Evolutionary conservation across 352 stramenopile genomes (phyloP).

Genomic region (Phytophthora ramorum): DNA sequence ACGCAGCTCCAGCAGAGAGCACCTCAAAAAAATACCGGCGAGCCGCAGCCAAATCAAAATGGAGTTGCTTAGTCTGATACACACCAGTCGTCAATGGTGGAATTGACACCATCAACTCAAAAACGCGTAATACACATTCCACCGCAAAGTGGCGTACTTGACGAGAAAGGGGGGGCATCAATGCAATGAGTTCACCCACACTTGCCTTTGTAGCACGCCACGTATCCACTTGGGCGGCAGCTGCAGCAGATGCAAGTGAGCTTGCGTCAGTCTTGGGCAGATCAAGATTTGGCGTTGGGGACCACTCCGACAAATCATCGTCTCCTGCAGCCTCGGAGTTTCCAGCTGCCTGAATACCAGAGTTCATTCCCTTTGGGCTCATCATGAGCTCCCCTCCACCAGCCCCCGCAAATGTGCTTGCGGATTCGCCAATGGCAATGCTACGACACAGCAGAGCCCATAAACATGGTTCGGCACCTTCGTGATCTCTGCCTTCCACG

Average conservation of each 20-base stretch:
- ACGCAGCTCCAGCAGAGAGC: slow-evolving; percentile 27
- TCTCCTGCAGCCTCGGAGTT: slow-evolving; percentile 24
- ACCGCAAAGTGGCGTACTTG: slow-evolving; percentile 83
- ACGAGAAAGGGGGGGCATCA: slow-evolving; percentile 73
- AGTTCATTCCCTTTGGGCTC: slow-evolving; percentile 68
- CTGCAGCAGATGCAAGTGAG: slow-evolving; percentile 45
- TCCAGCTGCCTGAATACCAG: slow-evolving; percentile 13
- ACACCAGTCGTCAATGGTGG: slow-evolving; percentile 19
- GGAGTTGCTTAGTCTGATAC: slow-evolving; percentile 40
- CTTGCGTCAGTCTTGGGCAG: slow-evolving; percentile 33
- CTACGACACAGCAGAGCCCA: slow-evolving; percentile 84
- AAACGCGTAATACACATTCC: slow-evolving; percentile 77
- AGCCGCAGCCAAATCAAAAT: slow-evolving; percentile 76
- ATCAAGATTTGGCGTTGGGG: slow-evolving; percentile 24
- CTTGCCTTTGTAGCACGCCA: slow-evolving; percentile 79
- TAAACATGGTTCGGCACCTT: slow-evolving; percentile 57
- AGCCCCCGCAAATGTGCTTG: slow-evolving; percentile 38
- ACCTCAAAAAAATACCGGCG: slow-evolving; percentile 57
- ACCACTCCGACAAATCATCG: slow-evolving; percentile 24
- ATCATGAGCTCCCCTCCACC: slow-evolving; percentile 64
- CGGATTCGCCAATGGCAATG: slow-evolving; percentile 80
- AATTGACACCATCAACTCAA: slow-evolving; percentile 60
- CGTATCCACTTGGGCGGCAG: slow-evolving; percentile 62
- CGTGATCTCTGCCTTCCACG: slow-evolving; percentile 60
- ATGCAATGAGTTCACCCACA: slow-evolving; percentile 62